Evolutionary conservation across 2,329 filamentous ascomycete genomes (phyloP).

Genomic region (Fusarium xyrophilum): DNA sequence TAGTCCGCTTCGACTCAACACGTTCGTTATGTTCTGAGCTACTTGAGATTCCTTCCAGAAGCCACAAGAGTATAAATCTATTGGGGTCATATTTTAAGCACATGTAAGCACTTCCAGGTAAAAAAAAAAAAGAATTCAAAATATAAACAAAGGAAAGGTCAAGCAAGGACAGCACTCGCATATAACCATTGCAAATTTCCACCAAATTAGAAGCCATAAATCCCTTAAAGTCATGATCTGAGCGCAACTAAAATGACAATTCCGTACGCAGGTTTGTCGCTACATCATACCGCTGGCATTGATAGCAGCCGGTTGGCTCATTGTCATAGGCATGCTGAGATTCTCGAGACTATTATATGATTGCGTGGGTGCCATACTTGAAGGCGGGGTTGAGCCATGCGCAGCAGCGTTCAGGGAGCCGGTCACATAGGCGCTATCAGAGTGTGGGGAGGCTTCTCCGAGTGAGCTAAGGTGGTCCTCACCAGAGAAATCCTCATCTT

Average conservation of each 20-base stretch:
- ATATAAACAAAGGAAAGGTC: conserved; percentile 39
- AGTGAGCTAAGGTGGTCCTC: conserved; percentile 84
- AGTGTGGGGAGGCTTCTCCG: conserved; percentile 78
- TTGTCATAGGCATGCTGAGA: conserved; percentile 69
- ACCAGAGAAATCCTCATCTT: conserved; percentile 81
- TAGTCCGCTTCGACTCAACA: conserved; percentile 8
- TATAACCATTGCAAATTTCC: conserved; percentile 35
- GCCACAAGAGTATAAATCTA: conserved; percentile 37
- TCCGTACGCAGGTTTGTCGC: conserved; percentile 36
- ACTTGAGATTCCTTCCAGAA: conserved; percentile 10
- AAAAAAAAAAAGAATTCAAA: conserved; percentile 39
- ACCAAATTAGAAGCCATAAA: conserved; percentile 40
- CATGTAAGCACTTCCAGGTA: conserved; percentile 37
- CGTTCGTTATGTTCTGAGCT: conserved; percentile 25
- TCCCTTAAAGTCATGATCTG: conserved; percentile 42
- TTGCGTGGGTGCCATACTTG: conserved; percentile 42
- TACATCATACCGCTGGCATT: conserved; percentile 56
- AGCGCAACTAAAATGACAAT: conserved; percentile 38
- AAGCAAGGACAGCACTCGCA: conserved; percentile 28
- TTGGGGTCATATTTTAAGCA: conserved; percentile 40
- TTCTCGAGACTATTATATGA: conserved; percentile 66
- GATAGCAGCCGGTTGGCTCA: conserved; percentile 61
- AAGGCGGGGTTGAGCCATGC: conserved; percentile 41
- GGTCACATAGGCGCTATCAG: conserved; percentile 68
- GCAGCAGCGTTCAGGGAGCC: conserved; percentile 58